Percentiles rank a stretch among this genome's conserved stretches.
Conservation (phyloP, 495 filamentous ascomycete genomes). For the Neurospora sp. region DNA sequence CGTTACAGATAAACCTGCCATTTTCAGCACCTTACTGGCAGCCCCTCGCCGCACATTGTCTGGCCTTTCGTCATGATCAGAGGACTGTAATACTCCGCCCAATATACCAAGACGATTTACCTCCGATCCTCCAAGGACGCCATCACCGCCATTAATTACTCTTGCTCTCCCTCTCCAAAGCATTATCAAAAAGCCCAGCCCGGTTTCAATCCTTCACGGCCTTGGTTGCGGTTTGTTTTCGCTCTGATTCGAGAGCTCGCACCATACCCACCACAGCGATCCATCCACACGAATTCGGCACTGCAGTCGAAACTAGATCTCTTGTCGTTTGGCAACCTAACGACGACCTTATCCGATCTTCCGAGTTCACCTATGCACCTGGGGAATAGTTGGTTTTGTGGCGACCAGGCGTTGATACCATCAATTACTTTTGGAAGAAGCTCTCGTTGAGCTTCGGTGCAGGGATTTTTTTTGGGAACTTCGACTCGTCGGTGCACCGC, state of each 20-base stretch:
- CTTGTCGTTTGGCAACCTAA: neutral
- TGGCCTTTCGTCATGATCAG: neutral
- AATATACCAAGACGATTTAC: neutral
- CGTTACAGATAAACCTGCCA: neutral
- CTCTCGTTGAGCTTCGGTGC: neutral
- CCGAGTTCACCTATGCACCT: neutral
- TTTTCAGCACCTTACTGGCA: neutral
- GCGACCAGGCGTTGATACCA: neutral
- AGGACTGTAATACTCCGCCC: neutral
- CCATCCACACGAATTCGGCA: neutral
- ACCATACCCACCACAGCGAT: conserved; percentile 3
- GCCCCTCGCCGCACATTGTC: neutral
- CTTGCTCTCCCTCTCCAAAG: neutral
- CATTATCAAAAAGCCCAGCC: neutral
- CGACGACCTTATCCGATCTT: neutral
- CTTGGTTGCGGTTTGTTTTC: neutral
- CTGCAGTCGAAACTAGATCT: neutral
- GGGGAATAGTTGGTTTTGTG: neutral
- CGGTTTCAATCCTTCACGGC: neutral
- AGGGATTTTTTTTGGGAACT: neutral
- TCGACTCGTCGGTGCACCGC: conserved; percentile 1
- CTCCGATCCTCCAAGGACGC: neutral
- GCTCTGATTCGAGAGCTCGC: conserved; percentile 18
- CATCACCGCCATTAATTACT: neutral
- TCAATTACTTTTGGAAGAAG: neutral